Conservation (phyloP, 768 basidiomycete genomes). For the Naematelia encephala region DNA sequence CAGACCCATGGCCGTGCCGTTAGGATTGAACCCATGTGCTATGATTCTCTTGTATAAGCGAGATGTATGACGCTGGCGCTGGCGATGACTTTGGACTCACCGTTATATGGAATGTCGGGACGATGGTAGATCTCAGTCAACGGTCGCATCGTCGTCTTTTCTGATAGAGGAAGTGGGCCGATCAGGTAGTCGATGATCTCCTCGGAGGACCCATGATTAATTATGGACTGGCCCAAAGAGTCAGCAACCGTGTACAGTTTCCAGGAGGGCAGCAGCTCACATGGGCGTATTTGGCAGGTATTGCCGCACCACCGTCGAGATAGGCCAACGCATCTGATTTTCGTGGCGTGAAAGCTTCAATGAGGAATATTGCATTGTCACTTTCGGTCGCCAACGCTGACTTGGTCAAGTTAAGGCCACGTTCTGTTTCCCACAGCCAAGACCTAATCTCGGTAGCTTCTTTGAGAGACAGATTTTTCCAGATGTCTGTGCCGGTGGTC, state of each 20-base stretch:
- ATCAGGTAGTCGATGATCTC: conserved; percentile 59
- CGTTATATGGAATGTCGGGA: conserved; percentile 57
- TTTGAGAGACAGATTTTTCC: conserved; percentile 56
- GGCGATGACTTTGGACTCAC: too few species aligned
- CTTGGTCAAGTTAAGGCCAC: conserved; percentile 57
- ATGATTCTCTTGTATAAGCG: too few species aligned
- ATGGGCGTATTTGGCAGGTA: conserved; percentile 55
- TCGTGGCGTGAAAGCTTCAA: conserved; percentile 57
- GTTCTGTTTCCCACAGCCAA: conserved; percentile 56
- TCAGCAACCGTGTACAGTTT: neutral
- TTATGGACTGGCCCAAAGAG: conserved; percentile 47
- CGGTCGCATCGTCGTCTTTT: conserved; percentile 52
- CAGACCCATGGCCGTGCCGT: conserved; percentile 43
- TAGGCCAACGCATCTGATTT: conserved; percentile 58
- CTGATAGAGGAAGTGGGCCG: conserved; percentile 59
- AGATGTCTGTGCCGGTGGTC: conserved; percentile 54
- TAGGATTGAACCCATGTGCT: conserved; percentile 7
- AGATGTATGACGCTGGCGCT: too few species aligned
- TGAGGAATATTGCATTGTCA: conserved; percentile 58
- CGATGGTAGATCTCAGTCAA: conserved; percentile 24
- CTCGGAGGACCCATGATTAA: conserved; percentile 56
- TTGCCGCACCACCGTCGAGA: conserved; percentile 50
- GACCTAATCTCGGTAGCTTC: conserved; percentile 55
- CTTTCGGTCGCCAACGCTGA: conserved; percentile 46
- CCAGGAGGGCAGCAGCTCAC: conserved; percentile 8